Evolutionary conservation across 2,329 filamentous ascomycete genomes (phyloP), one percentile per base, ranked within the genome.

Genomic region (Didymellaceae sp.): DNA sequence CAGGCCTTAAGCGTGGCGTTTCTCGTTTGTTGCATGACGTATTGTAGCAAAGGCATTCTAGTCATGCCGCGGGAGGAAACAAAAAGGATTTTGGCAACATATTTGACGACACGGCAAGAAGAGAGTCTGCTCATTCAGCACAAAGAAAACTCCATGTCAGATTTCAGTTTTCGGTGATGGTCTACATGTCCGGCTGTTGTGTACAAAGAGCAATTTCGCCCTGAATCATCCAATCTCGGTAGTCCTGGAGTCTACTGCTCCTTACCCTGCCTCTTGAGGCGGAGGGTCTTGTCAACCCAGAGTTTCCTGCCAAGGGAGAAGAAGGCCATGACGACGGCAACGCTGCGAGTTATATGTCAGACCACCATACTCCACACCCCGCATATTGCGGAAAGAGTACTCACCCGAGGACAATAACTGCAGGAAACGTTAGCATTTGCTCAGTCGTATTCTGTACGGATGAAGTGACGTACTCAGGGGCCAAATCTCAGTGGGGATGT

Each of bases 401-500:
- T 74, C 92, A 93, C 79, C 81, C 85, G 70, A 97, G 87, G 77
- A 97, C 94, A 65, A 94, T 79, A 75, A 89, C 91, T 94, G 62
- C 57, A 37, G 50, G 45, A 39, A 5, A 41, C 50, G 55, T 66
- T 55, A 70, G 61, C 48, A 41, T 34, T 21, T 22, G 37, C 54
- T 49, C 16, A 41, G 24, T 34, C 22, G 30, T 16, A 30, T 20
- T 21, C 1, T 16, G n/a, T n/a, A n/a, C 17, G 40, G n/a, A 35
- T 17, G 9, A 26, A 16, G 21, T 6, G 20, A 79, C 85, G 76
- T 87, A 96, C 92, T 92, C 67, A 99, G 88, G 71, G 94, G 94
- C 66, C 92, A 86, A 84, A 99, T 83, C 83, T 99, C 94, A 65
- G 91, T 86, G 65, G 94, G 94, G 72, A 97, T 88, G 79, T 87